Evolutionary conservation across 1,139 yeast genomes (phyloP).

Genomic region (Magnusiomyces fungicola): DNA sequence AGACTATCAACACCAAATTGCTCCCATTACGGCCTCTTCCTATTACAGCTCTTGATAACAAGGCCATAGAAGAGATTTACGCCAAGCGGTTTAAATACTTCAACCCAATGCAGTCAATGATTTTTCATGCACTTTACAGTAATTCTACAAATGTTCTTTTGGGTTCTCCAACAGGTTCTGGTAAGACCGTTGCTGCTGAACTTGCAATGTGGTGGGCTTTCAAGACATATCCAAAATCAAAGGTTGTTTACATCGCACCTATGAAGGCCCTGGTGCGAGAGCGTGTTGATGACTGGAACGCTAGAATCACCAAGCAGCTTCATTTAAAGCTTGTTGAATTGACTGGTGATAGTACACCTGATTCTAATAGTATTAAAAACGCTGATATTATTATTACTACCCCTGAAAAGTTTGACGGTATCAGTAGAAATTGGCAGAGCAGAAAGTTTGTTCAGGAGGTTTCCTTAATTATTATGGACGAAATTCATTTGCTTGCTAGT

Average conservation of each 20-base stretch:
- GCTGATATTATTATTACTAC: conserved; percentile 94
- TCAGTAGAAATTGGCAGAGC: conserved; percentile 96
- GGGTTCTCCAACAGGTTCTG: conserved; percentile 98
- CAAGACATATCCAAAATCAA: conserved; percentile 67
- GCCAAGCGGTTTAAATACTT: conserved; percentile 64
- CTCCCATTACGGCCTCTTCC: conserved; percentile 83
- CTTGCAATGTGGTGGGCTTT: conserved; percentile 96
- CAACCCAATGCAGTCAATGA: conserved; percentile 99
- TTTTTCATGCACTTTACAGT: conserved; percentile 82
- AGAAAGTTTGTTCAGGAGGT: conserved; percentile 87
- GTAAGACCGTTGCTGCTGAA: conserved; percentile 96
- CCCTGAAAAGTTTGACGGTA: conserved; percentile 98
- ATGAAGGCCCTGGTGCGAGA: conserved; percentile 98
- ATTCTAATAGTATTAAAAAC: conserved; percentile 71
- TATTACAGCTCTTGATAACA: conserved; percentile 65
- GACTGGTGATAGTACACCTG: conserved; percentile 96
- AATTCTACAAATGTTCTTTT: conserved; percentile 74
- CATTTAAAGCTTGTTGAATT: conserved; percentile 68
- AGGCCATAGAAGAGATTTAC: conserved; percentile 62
- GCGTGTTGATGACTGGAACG: conserved; percentile 92
- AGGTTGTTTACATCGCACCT: conserved; percentile 93
- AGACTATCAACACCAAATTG: conserved; percentile 74
- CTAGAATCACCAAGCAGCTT: conserved; percentile 47
- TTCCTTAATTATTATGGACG: conserved; percentile 94
- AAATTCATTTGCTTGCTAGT: conserved; percentile 90